Base-by-base conservation (phyloP, 2,329 filamentous ascomycete species). In the Xylariomycetidae sp. region DNA sequence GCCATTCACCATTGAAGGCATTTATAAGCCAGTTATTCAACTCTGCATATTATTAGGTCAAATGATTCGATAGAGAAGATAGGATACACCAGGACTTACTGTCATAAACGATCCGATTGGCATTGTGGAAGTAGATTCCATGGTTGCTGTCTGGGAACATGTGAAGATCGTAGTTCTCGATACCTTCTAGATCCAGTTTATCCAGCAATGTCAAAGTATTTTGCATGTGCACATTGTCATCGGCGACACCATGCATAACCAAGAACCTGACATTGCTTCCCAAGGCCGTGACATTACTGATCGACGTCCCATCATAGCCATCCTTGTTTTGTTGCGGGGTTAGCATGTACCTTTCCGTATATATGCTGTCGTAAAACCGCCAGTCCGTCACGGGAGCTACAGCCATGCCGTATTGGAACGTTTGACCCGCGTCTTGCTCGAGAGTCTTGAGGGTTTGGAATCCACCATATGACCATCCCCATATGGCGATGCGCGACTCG, bases 341-440 rank as follows among this genome's bases (percentile, higher is more conserved):
- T 54, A 89, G 84, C 94, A 98, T 98, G 64, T 97, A 98, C 22
- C 92, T 80, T 63, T 96, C 89, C 0, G 89, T 94, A 66, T 96
- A 96, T 51, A 96, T 82, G 38, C 80, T 86, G 63, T 96, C 86
- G 63, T 98, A 98, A 63, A 85, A 95, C 37, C 85, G 76, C 92
- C 92, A 98, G 61, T 98, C 89, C 0, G 90, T 97, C n/a, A 98
- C 92, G 13, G 92, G 92, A 2, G 92, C 92, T 32, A 98, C 94
- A 6, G 94, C 88, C 85, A 98, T 95, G 48, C 92, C 94, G 58
- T 98, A 98, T 44, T 82, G 82, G 67, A 96, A 98, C 0, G 89
- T 97, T 54, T 78, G 59, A 5, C 94, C 92, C 7, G 79, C 90
- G 56, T 98, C 92, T 41, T 79, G 75, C 67, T 98, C 92, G 10